Base-by-base conservation (phyloP, 768 basidiomycete genomes). In the Rhodosporidiobolus odoratus region DNA sequence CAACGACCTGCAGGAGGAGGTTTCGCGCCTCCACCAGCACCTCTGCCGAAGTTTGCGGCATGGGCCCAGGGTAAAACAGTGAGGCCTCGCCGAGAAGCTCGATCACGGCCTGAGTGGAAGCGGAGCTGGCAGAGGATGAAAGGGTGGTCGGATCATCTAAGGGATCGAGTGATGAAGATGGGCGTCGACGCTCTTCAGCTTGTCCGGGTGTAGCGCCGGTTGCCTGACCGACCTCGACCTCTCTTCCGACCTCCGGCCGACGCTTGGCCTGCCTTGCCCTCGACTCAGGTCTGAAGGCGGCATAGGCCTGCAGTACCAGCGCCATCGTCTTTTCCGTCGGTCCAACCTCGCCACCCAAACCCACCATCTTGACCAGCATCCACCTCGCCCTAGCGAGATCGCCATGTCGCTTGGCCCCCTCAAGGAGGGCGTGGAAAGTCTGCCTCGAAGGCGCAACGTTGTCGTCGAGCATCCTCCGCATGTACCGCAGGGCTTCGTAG, bases 331-430 rank as follows among this genome's bases (percentile, higher is more conserved):
- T 66, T 34, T 53, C 47, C 43, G 66, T 56, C 32, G 71, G 68
- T 13, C n/a, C 27, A 30, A 60, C 58, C 4, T 70, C 71, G 0
- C 73, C 65, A 8, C 65, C 65, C 2, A 67, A 43, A n/a, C 81
- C 82, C 34, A 90, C 84, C 80, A 92, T 86, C 81, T 96, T 92
- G 1, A 89, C 90, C 63, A 98, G 82, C 68, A 97, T 88, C 94
- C 93, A 97, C 74, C 94, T 83, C 34, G 88, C 87, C 58, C 91
- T 83, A 5, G 84, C 82, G 30, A 99, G 80, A 78, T 97, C 95
- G 0, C 94, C 92, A 3, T 87, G 81, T 10, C 91, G 83, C 79
- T 92, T 96, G 41, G 91, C 88, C 2, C 92, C 92, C 73, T 96
- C 91, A 67, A 99, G 80, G n/a, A 98, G 79, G 0, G 91, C 91